These are phyloP conservation scores for Selaginella moellendorffii DNA, from an alignment of 75 land plant species.

Conservation along the genomic window DNA sequence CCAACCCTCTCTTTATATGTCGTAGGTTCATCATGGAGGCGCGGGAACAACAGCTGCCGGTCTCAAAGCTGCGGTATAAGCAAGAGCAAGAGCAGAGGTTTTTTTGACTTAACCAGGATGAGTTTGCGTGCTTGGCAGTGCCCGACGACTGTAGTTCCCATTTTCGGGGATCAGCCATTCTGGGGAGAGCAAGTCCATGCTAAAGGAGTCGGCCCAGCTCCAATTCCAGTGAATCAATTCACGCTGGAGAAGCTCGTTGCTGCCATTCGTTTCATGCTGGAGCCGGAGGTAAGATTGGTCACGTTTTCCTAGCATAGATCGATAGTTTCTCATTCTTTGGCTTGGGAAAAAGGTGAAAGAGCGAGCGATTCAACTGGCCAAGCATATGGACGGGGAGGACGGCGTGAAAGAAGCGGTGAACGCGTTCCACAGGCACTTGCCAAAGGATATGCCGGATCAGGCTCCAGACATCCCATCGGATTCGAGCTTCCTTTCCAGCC, in stretches of 20 bases:
- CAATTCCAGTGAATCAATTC: constrained; percentile 51
- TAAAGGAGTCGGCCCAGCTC: constrained; percentile 56
- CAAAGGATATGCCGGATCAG: not conserved
- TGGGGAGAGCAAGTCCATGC: constrained; percentile 61
- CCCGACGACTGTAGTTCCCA: constrained; percentile 68
- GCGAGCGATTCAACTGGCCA: constrained; percentile 60
- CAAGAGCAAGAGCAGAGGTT: constrained; percentile 81
- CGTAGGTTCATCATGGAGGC: constrained; percentile 96
- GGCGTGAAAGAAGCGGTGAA: constrained; percentile 84
- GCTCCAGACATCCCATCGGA: not conserved
- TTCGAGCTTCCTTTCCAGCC: not conserved
- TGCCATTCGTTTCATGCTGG: constrained; percentile 63
- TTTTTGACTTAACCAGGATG: constrained; percentile 7
- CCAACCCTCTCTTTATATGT: not conserved
- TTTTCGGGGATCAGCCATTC: constrained; percentile 75
- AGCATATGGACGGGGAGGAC: constrained; percentile 68
- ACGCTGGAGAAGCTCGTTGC: constrained; percentile 35
- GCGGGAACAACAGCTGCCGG: constrained; percentile 99
- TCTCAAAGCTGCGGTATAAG: constrained; percentile 86
- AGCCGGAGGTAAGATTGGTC: no score
- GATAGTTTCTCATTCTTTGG: not conserved
- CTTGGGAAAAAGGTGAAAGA: constrained; percentile 44
- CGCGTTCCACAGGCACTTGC: constrained; percentile 73
- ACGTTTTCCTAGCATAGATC: no score
- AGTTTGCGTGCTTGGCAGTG: constrained; percentile 47